Evolutionary conservation across 2,329 filamentous ascomycete species (phyloP), one percentile per base, ranked within the genome.

Genomic region (Cladosporium colombiae): DNA sequence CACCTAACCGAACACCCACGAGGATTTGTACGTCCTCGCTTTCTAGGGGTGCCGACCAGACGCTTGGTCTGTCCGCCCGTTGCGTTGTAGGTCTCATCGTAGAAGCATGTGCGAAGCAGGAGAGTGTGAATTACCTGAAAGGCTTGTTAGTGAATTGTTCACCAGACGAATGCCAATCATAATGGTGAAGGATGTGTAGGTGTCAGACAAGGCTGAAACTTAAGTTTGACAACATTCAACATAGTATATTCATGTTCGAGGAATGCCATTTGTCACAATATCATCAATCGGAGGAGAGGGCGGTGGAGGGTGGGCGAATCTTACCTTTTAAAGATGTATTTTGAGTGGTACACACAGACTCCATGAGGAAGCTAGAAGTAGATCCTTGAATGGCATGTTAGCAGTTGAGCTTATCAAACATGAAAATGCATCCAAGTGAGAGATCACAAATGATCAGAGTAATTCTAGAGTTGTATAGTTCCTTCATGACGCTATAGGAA

Each of bases 201-300:
- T 57, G 79, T 88, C 86, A 88, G 85, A 88, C 86, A 88, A 88
- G 86, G 86, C 86, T 88, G 86, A 88, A 88, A 88, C 86, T 88
- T 86, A 77, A 81, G 62, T 69, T 77, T 78, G 82, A 87, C 84
- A 85, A 81, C 57, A 82, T 85, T 88, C 85, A 83, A 87, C 85
- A 88, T 83, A 78, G 77, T 81, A 66, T 78, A 80, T 79, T 88
- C 88, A 84, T 83, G 86, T 81, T 84, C 84, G 86, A 88, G 86
- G 86, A 88, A 88, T 88, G 85, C 86, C 86, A 85, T 82, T 83
- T 86, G 85, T 88, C 85, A 78, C 81, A 78, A 78, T 77, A 83
- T 88, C 85, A 88, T 88, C 86, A 88, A 79, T 77, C 31, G 66
- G 67, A 69, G 40, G 31, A 62, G 58, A 44, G 65, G 29, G 27